These are phyloP conservation scores for Penicillium odoratum DNA, from an alignment of 495 filamentous ascomycete genomes.

Conservation along the genomic window DNA sequence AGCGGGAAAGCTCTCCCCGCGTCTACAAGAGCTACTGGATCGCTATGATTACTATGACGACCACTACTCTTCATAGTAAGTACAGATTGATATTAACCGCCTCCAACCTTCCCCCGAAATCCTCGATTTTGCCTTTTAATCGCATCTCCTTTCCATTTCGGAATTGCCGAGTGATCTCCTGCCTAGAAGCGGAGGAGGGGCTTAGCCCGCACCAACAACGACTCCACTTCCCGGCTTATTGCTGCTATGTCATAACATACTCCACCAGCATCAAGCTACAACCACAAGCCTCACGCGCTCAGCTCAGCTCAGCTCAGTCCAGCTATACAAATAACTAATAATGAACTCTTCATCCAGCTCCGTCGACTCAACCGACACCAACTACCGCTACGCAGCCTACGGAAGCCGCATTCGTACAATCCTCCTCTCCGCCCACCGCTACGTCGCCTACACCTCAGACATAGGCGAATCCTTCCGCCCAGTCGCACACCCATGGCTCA, in stretches of 20 bases:
- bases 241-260: background rate
- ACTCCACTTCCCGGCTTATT: background rate
- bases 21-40: conserved; percentile 73
- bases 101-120: background rate
- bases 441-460: conserved; percentile 96
- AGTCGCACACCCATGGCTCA: conserved; percentile 79
- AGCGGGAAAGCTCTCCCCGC: conserved; percentile 61
- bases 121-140: background rate
- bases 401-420: conserved; percentile 83
- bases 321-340: conserved; percentile 10
- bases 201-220: background rate
- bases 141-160: background rate
- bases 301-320: background rate
- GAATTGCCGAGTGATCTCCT: background rate
- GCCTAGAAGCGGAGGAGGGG: background rate
- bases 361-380: conserved; percentile 78
- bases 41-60: conserved; percentile 75
- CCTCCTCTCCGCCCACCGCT: conserved; percentile 86
- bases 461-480: conserved; percentile 97
- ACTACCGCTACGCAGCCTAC: conserved; percentile 90
- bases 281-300: background rate
- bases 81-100: conserved; percentile 18
- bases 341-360: conserved; percentile 51
- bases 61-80: conserved; percentile 78
- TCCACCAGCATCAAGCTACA: background rate